phyloP scores from a whole-genome alignment of 2,329 filamentous ascomycete genomes.

The Stemphylium vesicarium region DNA sequence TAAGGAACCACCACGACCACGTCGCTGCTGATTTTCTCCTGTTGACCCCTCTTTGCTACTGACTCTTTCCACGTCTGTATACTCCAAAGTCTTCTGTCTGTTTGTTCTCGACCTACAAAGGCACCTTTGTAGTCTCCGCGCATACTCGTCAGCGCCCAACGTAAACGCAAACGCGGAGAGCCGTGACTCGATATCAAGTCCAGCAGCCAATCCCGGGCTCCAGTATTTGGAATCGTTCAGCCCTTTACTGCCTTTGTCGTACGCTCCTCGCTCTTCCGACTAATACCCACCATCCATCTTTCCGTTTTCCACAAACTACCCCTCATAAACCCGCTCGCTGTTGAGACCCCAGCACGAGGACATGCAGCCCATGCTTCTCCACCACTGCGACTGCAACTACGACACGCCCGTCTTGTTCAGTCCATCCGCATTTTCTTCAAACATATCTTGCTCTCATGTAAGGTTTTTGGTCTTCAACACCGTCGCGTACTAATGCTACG shows the following conservation, averaged over 20 bases:
- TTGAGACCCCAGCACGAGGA: conserved; percentile 22
- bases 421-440: conserved; percentile 52
- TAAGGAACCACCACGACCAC: conserved; percentile 35
- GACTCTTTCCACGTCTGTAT: not conserved
- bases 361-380: conserved; percentile 48
- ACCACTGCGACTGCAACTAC: conserved; percentile 49
- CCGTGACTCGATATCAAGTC: conserved; percentile 16
- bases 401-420: conserved; percentile 51
- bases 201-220: conserved; percentile 21
- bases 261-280: conserved; percentile 26
- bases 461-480: conserved; percentile 32
- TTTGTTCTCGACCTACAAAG: conserved; percentile 26
- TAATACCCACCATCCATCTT: conserved; percentile 18
- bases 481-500: conserved; percentile 41
- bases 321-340: conserved; percentile 13
- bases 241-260: conserved; percentile 18
- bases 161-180: conserved; percentile 15
- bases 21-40: conserved; percentile 13
- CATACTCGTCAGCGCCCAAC: conserved; percentile 34
- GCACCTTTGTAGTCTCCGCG: conserved; percentile 25
- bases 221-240: conserved; percentile 15
- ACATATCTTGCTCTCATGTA: conserved; percentile 56
- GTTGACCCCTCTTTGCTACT: conserved; percentile 7
- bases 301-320: not conserved
- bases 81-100: not conserved